Evolutionary conservation across 176 grass and related monocot genomes (phyloP), one percentile per base, ranked within the genome.

Genomic region (Echinochloa phyllopogon): DNA sequence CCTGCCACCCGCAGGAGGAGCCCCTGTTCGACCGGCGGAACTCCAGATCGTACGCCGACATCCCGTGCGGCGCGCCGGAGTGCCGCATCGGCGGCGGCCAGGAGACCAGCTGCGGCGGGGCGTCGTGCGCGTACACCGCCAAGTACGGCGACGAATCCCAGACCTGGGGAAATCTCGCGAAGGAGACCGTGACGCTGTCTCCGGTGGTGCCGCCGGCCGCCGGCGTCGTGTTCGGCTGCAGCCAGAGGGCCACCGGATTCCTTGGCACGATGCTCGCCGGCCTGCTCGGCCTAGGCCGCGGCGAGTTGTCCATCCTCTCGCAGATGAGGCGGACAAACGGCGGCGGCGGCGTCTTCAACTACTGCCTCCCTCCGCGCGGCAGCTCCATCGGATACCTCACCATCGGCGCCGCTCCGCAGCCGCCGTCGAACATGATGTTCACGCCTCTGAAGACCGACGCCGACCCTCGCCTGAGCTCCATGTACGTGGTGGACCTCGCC

Each of bases 261-360:
- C 4, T n/a, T 8, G 38, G 23, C 3, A 23, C 13, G 65, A 2
- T 0, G 0, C 39, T 60, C 24, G 85, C 76, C 10, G 91, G 91
- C 8, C 37, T 93, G 12, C 56, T 93, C n/a, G 87, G 87, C 13
- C 91, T 93, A 1, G 85, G 88, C 65, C 76, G 76, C 10, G 53
- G 53, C 11, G 55, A 14, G 13, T 44, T 25, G 13, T 93, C 91
- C 8, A 27, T 93, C 36, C 61, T 82, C 45, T 90, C 82, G 23
- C 91, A 93, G 41, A 72, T 71, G 3, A 36, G 62, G 15, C 24
- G 4, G 0, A 44, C 14, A 33, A 78, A 69, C 70, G 62, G 63
- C 20, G 42, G 52, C 13, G 75, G n/a, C 21, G 41, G 24, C 41
- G 67, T 70, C 33, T 93, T 93, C 51, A 64, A 88, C 7, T 93